These are phyloP conservation scores for Alternaria gansuensis DNA, from an alignment of 2,329 filamentous ascomycete species.

Conservation along the genomic window DNA sequence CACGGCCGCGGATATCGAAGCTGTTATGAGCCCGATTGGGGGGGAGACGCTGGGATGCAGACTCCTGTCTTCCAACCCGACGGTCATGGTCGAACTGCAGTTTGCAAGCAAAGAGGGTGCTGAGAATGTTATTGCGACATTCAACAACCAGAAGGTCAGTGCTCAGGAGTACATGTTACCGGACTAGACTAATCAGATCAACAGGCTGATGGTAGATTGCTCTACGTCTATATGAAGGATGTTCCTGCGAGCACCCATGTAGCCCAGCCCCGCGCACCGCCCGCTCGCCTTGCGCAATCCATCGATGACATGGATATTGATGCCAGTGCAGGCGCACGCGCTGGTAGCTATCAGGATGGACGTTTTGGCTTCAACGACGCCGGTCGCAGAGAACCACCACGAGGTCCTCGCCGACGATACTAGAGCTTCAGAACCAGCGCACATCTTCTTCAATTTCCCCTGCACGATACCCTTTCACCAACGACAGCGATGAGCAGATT, in stretches of 20 bases:
- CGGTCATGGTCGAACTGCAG: slow-evolving; percentile 79
- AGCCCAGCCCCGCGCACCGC: slow-evolving; percentile 42
- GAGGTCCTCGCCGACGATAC: slow-evolving; percentile 48
- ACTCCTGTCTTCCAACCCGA: slow-evolving; percentile 72
- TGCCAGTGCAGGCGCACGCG: slow-evolving; percentile 36
- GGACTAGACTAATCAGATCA: slow-evolving; percentile 20
- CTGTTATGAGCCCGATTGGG: slow-evolving; percentile 78
- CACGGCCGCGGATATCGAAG: slow-evolving; percentile 82
- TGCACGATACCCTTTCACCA: slow-evolving; percentile 42
- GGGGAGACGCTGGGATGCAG: slow-evolving; percentile 71
- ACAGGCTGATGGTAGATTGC: slow-evolving; percentile 78
- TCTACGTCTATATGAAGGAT: slow-evolving; percentile 76
- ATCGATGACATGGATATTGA: slow-evolving; percentile 57
- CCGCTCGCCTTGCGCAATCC: slow-evolving; percentile 34
- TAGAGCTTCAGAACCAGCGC: slow-evolving; percentile 22
- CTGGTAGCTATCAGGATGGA: slow-evolving; percentile 55
- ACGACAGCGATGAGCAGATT: slow-evolving; percentile 16
- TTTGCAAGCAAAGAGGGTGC: slow-evolving; percentile 77
- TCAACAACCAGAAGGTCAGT: slow-evolving; percentile 79
- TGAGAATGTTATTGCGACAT: slow-evolving; percentile 76
- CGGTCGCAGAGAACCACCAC: slow-evolving; percentile 38
- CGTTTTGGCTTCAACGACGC: slow-evolving; percentile 54
- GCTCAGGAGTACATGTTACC: not conserved
- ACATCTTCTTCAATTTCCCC: slow-evolving; percentile 20
- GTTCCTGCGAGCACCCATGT: slow-evolving; percentile 41